A percentile compares a stretch with the other conserved stretches of the same genome.
phyloP scores from a whole-genome alignment of 1,139 yeast genomes.

The Barnettozyma hawaiiensis region DNA sequence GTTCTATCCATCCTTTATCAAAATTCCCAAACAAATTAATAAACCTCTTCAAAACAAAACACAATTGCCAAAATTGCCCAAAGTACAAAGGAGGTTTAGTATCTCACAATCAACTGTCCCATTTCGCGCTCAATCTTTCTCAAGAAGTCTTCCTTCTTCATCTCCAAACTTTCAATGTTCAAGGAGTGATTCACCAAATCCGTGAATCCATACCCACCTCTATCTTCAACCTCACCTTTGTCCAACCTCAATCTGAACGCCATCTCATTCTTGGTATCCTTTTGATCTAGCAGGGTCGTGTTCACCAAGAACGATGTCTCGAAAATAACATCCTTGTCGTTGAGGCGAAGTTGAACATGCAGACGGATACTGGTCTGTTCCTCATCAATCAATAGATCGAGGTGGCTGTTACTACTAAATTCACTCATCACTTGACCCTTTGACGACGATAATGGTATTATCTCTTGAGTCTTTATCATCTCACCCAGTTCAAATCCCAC shows the following conservation, averaged over 20 bases:
- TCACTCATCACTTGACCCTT: conserved; percentile 3
- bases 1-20: neutral
- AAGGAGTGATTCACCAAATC: conserved; percentile 10
- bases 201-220: conserved; percentile 13
- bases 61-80: too few species aligned
- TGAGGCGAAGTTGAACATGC: conserved; percentile 7
- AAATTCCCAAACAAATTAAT: neutral
- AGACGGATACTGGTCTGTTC: conserved; percentile 12
- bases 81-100: neutral
- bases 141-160: conserved; percentile 5
- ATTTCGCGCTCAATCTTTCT: conserved; percentile 7
- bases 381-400: conserved; percentile 14
- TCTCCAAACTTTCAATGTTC: conserved; percentile 5
- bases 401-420: conserved; percentile 6
- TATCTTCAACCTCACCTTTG: conserved; percentile 6
- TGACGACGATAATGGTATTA: conserved; percentile 1
- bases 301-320: conserved; percentile 8
- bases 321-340: conserved; percentile 6
- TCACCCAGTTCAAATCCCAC: conserved; percentile 1
- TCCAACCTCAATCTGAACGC: neutral
- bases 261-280: neutral
- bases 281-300: neutral
- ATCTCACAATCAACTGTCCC: conserved; percentile 10
- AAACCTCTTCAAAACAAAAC: too few species aligned
- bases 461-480: conserved; percentile 6